Evolutionary conservation across 208 protist genomes (phyloP).

Genomic region (Phytomonas francai): DNA sequence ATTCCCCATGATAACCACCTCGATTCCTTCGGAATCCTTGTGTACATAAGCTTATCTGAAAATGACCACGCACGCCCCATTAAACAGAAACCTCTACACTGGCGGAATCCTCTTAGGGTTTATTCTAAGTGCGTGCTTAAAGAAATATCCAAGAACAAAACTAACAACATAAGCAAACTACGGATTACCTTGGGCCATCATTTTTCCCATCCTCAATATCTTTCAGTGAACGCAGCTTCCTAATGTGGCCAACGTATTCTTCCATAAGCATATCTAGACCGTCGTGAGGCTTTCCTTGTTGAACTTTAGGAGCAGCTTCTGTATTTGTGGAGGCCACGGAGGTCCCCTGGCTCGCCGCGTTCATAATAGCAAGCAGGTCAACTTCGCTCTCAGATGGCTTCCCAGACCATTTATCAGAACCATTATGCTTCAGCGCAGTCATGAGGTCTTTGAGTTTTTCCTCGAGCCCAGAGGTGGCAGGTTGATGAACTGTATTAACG

Average conservation of each 20-base stretch:
- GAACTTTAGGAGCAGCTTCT: background rate
- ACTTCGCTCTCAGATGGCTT: slow-evolving; percentile 28
- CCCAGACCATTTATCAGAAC: slow-evolving; percentile 24
- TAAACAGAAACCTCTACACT: too few relatives aligned
- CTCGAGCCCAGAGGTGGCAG: too few relatives aligned
- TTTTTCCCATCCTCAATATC: background rate
- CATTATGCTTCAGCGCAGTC: slow-evolving; percentile 22
- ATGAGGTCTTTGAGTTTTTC: slow-evolving; percentile 17
- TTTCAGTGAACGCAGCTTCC: slow-evolving; percentile 10
- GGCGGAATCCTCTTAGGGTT: too few relatives aligned
- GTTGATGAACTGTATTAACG: too few relatives aligned
- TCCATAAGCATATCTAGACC: slow-evolving; percentile 31
- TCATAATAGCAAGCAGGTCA: slow-evolving; percentile 5
- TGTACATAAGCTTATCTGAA: too few relatives aligned
- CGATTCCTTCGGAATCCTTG: too few relatives aligned
- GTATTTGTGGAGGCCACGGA: background rate
- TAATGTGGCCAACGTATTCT: slow-evolving; percentile 26
- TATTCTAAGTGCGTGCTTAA: too few relatives aligned
- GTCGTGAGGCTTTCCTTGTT: background rate
- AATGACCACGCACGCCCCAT: too few relatives aligned
- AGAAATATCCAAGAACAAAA: too few relatives aligned
- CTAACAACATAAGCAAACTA: too few relatives aligned
- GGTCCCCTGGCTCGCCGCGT: background rate
- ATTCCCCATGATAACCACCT: too few relatives aligned
- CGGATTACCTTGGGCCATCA: too few relatives aligned